Base-by-base conservation (phyloP, 805 yeast genomes). In the Zygoascus flipseniorum region DNA sequence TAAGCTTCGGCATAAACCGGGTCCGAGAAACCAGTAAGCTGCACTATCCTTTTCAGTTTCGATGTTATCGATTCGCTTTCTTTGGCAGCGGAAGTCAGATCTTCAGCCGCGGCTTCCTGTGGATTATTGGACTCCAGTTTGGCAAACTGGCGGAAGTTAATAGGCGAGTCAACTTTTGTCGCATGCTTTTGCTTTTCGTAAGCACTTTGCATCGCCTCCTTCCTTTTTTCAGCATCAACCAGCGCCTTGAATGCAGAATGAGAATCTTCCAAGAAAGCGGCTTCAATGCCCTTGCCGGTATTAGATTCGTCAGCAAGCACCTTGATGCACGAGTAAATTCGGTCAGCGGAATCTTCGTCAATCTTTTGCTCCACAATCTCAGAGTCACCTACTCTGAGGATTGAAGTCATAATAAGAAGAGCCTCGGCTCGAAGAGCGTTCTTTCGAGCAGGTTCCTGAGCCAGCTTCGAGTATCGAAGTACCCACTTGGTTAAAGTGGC, bases 1-100 rank as follows among this genome's bases (percentile, higher is more conserved):
- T 86, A 88, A 0, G 97, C 99, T 72, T 93, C 99, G 6, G 97
- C 98, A 68, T 93, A 93, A 35, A 93, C 95, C 19, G 98, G 96
- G 69, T 93, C 99, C 0, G 97, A 86, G 70, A 89, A 93, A 16
- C 99, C 99, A n/a, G 99, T 92, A 60, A 93, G 78, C 67, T 88
- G 98, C 49, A 89, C 83, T 63, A 95, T 86, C 69, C 88, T 89
- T 69, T 82, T 85, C 65, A 93, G 78, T 71, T 88, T 85, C 1
- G 97, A 89, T 8, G 79, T 86, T 57, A 74, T 75, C 58, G 76
- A 79, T 6, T 76, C 68, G 31, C 75, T 72, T 28, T 76, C 72
- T 37, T 76, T 78, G 8, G 76, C 70, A 8, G 65, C 65, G 3
- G 47, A 14, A 5, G 79, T 68, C 5, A 86, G 85, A 54, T 79